Evolutionary conservation across 768 basidiomycete genomes (phyloP), one percentile per base, ranked within the genome.

Genomic region (Tremella mesenterica): DNA sequence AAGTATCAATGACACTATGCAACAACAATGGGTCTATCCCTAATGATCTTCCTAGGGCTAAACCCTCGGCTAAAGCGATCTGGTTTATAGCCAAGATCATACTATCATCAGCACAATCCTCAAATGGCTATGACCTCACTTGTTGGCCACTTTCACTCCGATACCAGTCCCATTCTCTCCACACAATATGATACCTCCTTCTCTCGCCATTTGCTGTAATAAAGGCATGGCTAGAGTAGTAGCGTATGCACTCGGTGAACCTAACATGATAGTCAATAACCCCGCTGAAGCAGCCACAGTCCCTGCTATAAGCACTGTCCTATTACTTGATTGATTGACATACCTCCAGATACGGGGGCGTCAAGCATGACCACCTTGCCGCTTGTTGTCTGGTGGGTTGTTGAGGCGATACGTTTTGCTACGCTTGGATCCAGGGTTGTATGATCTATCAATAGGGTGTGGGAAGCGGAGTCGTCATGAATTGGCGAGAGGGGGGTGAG

Each of bases 331-430:
- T n/a, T n/a, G n/a, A n/a, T n/a, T 18, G n/a, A 73, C 81, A 50
- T 68, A 85, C 88, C 91, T 52, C 92, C 92, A 44, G 88, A 91
- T 1, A 96, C 91, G 2, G 92, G 92, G 4, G 92, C 90, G 69
- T 96, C 92, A 20, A 95, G 78, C 82, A 95, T 89, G 34, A 74
- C 74, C 6, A 83, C 87, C 23, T 85, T 83, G 25, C 77, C 74
- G 13, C 64, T 53, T 9, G 74, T 75, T 0, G 86, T 80, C 13
- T 44, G 23, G 23, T 56, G 52, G n/a, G 67, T 50, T 21, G 78
- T 74, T 9, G 69, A 54, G 0, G 88, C 81, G 10, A 92, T 81
- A 27, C 78, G 72, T 36, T 81, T 81, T 0, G 90, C 84, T 8
- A 85, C 81, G 6, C 76, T 76, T 5, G 91, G 85, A 61, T 93